Evolutionary conservation across 1,284 basidiomycete genomes (phyloP).

Genomic region (Leccinum angustisporum): DNA sequence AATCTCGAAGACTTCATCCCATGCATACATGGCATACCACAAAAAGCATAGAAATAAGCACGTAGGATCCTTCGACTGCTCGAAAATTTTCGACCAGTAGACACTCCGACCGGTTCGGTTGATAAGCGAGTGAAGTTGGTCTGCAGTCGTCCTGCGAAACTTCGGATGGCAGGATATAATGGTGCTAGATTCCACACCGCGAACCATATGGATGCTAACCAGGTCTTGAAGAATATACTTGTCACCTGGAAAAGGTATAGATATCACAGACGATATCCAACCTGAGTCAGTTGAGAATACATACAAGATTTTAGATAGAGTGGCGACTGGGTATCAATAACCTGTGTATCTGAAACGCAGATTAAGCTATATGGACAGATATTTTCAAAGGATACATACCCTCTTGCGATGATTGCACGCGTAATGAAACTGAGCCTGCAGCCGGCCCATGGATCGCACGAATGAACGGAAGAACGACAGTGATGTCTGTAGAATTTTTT

Average conservation of each 20-base stretch:
- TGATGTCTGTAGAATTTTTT: slow-evolving; percentile 43
- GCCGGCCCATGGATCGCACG: slow-evolving; percentile 15
- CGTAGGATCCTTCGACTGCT: slow-evolving; percentile 46
- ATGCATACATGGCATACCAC: slow-evolving; percentile 57
- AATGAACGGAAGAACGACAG: slow-evolving; percentile 50
- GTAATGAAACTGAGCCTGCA: not conserved
- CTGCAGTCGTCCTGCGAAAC: slow-evolving; percentile 36
- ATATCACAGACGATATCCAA: not conserved
- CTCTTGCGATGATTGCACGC: not conserved
- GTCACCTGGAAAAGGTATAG: slow-evolving; percentile 11
- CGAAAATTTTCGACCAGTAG: slow-evolving; percentile 54
- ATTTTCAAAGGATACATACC: slow-evolving; percentile 1
- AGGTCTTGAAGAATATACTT: slow-evolving; percentile 44
- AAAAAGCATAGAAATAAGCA: slow-evolving; percentile 49
- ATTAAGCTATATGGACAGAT: slow-evolving; percentile 4
- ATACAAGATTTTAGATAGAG: slow-evolving; percentile 25
- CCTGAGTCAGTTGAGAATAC: slow-evolving; percentile 1
- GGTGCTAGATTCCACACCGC: slow-evolving; percentile 39
- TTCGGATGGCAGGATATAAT: slow-evolving; percentile 49
- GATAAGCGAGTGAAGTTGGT: slow-evolving; percentile 41
- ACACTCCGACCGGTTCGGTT: slow-evolving; percentile 48
- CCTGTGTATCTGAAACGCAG: slow-evolving; percentile 15
- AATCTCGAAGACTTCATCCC: slow-evolving; percentile 53
- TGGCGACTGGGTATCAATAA: slow-evolving; percentile 35
- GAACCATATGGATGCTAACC: slow-evolving; percentile 50